Base-by-base conservation (phyloP, 495 filamentous ascomycete species). In the Durotheca rogersii region DNA sequence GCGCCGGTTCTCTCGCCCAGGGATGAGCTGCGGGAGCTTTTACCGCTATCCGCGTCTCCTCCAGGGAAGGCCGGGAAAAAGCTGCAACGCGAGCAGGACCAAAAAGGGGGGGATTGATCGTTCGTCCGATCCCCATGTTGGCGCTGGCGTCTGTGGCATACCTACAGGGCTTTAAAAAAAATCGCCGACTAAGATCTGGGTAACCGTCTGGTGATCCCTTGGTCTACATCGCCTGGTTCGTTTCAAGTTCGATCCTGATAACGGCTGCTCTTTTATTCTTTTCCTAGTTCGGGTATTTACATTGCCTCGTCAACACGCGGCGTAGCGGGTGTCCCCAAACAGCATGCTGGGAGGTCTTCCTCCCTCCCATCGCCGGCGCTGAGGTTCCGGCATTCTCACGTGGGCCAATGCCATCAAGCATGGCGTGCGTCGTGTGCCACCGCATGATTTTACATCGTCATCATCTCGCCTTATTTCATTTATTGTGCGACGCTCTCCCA, bases 171-270 rank as follows among this genome's bases (percentile, higher is more conserved):
- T 49, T n/a, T n/a, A n/a, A 56, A 38, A 36, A 58, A 59, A 59
- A 51, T 54, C 50, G 46, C 56, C 56, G 50, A 59, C 41, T 41
- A 50, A 59, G 56, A 59, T 59, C 56, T 54, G 32, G 41, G 30
- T 41, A 33, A 41, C 35, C 46, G 41, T 19, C 34, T 45, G 36
- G 25, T 34, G 50, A 32, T 19, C 50, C 30, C 41, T 35, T 42
- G 23, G 47, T 35, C 44, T 48, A 23, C 19, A 23, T 42, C 31
- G 53, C 21, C 32, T 46, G 41, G 50, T 41, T 51, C 46, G 32
- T 25, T 15, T 40, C 25, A 19, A 46, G 36, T 38, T 31, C 41
- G 41, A 37, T 51, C 49, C 32, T 41, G 19, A 33, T 36, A 17
- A 37, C 25, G 30, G 29, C 18, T 45, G n/a, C n/a, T n/a, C n/a